Conservation (phyloP, 805 yeast species). For the Schwanniomyces vanrijiae region DNA sequence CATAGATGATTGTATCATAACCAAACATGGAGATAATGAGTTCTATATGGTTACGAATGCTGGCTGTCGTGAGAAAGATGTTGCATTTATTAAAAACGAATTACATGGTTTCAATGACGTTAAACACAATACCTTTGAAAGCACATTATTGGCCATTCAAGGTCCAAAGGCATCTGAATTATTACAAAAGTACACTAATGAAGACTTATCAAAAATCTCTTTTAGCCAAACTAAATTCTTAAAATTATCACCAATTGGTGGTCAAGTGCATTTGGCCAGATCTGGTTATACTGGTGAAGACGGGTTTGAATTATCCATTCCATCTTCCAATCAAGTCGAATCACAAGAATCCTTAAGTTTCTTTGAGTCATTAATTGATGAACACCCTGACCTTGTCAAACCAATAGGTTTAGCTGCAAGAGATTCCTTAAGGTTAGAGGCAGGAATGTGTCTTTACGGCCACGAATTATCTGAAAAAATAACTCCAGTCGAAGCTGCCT, state of each 20-base stretch:
- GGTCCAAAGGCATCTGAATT: slow-evolving; percentile 83
- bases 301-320: slow-evolving; percentile 90
- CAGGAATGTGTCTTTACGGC: slow-evolving; percentile 98
- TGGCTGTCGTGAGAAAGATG: slow-evolving; percentile 85
- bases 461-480: slow-evolving; percentile 78
- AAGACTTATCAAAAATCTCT: slow-evolving; percentile 57
- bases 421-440: slow-evolving; percentile 92
- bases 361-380: slow-evolving; percentile 56
- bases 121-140: slow-evolving; percentile 52
- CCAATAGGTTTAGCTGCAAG: slow-evolving; percentile 98
- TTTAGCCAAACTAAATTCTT: slow-evolving; percentile 71
- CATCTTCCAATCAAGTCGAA: slow-evolving; percentile 42
- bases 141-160: slow-evolving; percentile 84
- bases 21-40: slow-evolving; percentile 73
- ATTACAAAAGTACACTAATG: slow-evolving; percentile 61
- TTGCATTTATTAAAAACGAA: slow-evolving; percentile 59
- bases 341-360: slow-evolving; percentile 53
- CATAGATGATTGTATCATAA: slow-evolving; percentile 88
- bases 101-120: slow-evolving; percentile 39
- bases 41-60: slow-evolving; percentile 95
- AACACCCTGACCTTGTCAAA: slow-evolving; percentile 54
- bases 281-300: slow-evolving; percentile 99
- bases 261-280: slow-evolving; percentile 76
- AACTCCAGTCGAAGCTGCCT: slow-evolving; percentile 86
- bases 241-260: slow-evolving; percentile 38